These are phyloP conservation scores for Coniophora puteana DNA, from an alignment of 1,284 basidiomycete species.

Conservation along the genomic window DNA sequence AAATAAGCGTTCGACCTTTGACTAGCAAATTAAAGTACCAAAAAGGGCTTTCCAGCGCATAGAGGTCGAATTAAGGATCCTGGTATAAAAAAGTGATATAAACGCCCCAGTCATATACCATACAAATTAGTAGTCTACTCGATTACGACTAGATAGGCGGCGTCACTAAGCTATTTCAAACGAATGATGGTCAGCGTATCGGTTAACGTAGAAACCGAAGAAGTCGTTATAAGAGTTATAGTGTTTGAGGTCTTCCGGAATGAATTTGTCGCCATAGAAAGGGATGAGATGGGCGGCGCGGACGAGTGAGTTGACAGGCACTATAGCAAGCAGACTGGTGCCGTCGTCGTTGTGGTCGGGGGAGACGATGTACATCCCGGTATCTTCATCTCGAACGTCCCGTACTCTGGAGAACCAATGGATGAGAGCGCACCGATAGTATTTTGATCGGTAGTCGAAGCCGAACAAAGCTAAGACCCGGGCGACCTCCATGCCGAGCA, in stretches of 20 bases:
- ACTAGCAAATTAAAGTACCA: no score
- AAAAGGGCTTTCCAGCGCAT: no score
- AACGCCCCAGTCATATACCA: no score
- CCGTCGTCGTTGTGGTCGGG: no score
- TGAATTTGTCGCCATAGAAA: neutral
- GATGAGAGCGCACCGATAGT: conserved; percentile 18
- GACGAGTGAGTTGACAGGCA: no score
- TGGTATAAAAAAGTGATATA: no score
- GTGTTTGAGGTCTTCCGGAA: neutral
- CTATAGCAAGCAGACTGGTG: no score
- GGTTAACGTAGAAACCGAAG: neutral
- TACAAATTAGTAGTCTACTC: no score
- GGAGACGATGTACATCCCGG: conserved; percentile 7
- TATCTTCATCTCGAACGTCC: neutral
- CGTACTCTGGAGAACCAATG: conserved; percentile 6
- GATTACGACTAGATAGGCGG: no score
- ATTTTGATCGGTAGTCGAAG: conserved; percentile 9
- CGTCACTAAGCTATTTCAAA: conserved; percentile 1
- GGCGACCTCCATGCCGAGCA: conserved; percentile 15
- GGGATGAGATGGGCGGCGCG: conserved; percentile 1
- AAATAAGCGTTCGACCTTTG: no score
- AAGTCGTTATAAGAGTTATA: neutral
- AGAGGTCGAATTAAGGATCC: no score
- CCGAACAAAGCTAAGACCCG: conserved; percentile 19
- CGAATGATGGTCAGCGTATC: neutral